These are phyloP conservation scores for Citrullus amarus DNA, from an alignment of 306 rosid species.

Conservation along the genomic window DNA sequence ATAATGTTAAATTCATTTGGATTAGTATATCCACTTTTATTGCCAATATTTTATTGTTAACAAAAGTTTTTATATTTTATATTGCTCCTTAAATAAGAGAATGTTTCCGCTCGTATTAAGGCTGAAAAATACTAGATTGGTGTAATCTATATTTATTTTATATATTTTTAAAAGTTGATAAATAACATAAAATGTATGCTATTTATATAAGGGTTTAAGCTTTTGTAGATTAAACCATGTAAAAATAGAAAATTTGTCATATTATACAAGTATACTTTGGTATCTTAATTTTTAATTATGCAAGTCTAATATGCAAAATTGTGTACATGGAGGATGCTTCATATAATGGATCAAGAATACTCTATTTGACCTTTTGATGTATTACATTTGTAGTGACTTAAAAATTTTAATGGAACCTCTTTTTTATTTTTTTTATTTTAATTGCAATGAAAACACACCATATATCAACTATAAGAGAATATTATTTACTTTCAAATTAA, in stretches of 20 bases:
- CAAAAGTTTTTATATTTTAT: background rate
- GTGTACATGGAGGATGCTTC: too few species aligned
- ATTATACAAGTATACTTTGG: background rate
- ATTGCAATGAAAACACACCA: too few species aligned
- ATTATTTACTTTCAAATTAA: too few species aligned
- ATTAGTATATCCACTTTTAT: background rate
- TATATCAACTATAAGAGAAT: too few species aligned
- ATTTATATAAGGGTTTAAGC: background rate
- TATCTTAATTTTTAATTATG: too few species aligned
- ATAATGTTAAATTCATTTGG: slow-evolving; percentile 1
- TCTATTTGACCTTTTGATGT: too few species aligned
- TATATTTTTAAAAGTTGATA: background rate
- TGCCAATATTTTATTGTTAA: background rate
- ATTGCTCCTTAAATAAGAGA: background rate
- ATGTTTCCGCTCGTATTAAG: background rate
- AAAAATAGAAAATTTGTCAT: too few species aligned
- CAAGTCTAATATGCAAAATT: too few species aligned
- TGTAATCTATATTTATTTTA: background rate
- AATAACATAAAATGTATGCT: background rate
- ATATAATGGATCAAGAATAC: too few species aligned
- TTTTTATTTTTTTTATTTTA: too few species aligned
- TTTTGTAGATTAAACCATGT: background rate
- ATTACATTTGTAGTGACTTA: too few species aligned
- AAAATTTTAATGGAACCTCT: too few species aligned
- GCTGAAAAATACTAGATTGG: background rate